Percentiles rank a stretch among this genome's conserved stretches.
These are phyloP conservation scores for Hypericum perforatum DNA, from an alignment of 345 rosid genomes.

Conservation along the genomic window DNA sequence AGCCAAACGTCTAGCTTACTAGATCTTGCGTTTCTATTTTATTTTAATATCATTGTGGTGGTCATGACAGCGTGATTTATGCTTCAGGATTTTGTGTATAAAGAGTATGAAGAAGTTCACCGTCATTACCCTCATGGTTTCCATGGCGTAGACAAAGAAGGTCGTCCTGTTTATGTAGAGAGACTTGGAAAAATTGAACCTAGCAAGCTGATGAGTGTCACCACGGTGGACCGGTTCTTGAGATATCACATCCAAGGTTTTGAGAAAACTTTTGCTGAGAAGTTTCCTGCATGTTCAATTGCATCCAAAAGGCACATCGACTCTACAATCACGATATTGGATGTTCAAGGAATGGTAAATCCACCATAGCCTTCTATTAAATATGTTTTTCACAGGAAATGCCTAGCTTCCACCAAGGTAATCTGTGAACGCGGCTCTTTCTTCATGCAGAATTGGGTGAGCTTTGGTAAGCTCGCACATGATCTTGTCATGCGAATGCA, in stretches of 20 bases:
- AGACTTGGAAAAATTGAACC: slow-evolving; percentile 75
- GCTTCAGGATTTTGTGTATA: slow-evolving; percentile 74
- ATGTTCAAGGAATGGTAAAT: slow-evolving; percentile 79
- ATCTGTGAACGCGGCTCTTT: slow-evolving; percentile 6
- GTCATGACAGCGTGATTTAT: slow-evolving; percentile 8
- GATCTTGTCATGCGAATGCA: slow-evolving; percentile 90
- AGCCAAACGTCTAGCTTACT: neutral
- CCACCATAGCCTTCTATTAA: slow-evolving; percentile 5
- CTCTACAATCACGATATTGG: slow-evolving; percentile 66
- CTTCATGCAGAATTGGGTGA: slow-evolving; percentile 69
- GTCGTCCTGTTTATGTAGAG: slow-evolving; percentile 82
- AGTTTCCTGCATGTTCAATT: slow-evolving; percentile 87
- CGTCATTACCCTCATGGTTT: slow-evolving; percentile 86
- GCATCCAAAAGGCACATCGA: slow-evolving; percentile 73
- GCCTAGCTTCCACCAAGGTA: neutral
- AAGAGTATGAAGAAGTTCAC: slow-evolving; percentile 73
- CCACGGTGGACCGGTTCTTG: slow-evolving; percentile 81
- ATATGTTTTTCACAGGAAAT: slow-evolving; percentile 4
- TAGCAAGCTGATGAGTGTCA: slow-evolving; percentile 61
- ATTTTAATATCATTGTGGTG: slow-evolving; percentile 4
- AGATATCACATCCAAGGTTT: slow-evolving; percentile 86
- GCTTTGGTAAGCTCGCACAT: slow-evolving; percentile 82
- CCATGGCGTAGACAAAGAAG: slow-evolving; percentile 89
- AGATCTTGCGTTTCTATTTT: neutral
- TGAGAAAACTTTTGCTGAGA: slow-evolving; percentile 78